These are phyloP conservation scores for Podospora tetraspora DNA, from an alignment of 495 filamentous ascomycete species.

Conservation along the genomic window DNA sequence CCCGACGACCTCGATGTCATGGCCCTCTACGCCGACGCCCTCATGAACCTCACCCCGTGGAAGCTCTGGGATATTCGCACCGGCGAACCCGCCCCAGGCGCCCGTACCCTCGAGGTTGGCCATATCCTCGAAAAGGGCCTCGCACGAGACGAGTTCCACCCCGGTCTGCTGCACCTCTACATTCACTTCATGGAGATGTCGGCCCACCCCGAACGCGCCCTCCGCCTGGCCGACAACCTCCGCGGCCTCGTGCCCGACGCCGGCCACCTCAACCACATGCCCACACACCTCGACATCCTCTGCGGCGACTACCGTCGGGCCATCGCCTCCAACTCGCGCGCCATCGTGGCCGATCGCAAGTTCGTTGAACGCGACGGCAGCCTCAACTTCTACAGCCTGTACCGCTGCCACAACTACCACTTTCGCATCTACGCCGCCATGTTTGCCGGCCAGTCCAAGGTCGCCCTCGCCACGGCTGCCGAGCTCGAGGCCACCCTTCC, in stretches of 20 bases:
- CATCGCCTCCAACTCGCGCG: conserved; percentile 56
- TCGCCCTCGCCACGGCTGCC: conserved; percentile 51
- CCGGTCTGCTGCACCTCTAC: conserved; percentile 63
- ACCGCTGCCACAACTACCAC: conserved; percentile 61
- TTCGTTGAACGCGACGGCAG: conserved; percentile 48
- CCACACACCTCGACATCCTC: conserved; percentile 61
- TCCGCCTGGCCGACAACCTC: conserved; percentile 53
- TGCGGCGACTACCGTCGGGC: conserved; percentile 61
- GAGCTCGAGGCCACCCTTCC: conserved; percentile 51
- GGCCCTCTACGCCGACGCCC: conserved; percentile 56
- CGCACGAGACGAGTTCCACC: conserved; percentile 44
- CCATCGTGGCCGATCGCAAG: conserved; percentile 57
- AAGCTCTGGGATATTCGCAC: conserved; percentile 57
- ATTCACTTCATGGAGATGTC: conserved; percentile 77
- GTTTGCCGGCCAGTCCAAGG: conserved; percentile 55
- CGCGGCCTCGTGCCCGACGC: conserved; percentile 59
- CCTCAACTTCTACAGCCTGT: conserved; percentile 63
- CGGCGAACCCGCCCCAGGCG: conserved; percentile 48
- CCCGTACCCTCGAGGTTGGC: conserved; percentile 55
- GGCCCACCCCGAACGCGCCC: conserved; percentile 50
- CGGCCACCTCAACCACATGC: conserved; percentile 71
- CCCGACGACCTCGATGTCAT: conserved; percentile 56
- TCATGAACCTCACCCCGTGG: conserved; percentile 70
- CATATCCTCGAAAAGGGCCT: conserved; percentile 50
- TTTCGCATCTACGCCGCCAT: conserved; percentile 67